Evolutionary conservation across 2,329 filamentous ascomycete species (phyloP).

Genomic region (Ophiostoma triangulosporum): DNA sequence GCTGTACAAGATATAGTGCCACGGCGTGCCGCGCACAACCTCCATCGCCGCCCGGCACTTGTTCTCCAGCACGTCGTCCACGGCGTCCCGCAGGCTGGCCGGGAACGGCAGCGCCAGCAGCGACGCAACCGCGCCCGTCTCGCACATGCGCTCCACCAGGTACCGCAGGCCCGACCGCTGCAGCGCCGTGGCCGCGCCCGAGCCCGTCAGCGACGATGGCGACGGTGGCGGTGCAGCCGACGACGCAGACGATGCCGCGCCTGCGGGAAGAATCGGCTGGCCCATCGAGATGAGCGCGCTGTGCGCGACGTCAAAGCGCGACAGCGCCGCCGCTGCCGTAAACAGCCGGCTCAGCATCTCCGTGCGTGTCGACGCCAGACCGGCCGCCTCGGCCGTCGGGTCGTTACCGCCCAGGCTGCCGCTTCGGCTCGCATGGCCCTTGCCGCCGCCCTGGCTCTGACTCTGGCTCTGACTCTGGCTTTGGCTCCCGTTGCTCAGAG

Average conservation of each 20-base stretch:
- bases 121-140: constrained; percentile 48
- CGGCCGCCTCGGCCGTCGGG: constrained; percentile 1
- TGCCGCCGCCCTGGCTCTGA: background rate
- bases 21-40: constrained; percentile 52
- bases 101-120: constrained; percentile 63
- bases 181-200: constrained; percentile 31
- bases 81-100: constrained; percentile 58
- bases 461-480: background rate
- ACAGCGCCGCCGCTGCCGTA: constrained; percentile 64
- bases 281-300: constrained; percentile 61
- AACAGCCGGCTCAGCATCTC: constrained; percentile 78
- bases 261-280: background rate
- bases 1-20: constrained; percentile 80
- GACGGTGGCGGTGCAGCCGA: constrained; percentile 26
- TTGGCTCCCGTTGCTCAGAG: background rate
- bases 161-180: constrained; percentile 58
- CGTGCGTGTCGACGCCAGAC: constrained; percentile 26
- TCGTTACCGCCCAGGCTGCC: constrained; percentile 3
- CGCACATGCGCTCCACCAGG: constrained; percentile 57
- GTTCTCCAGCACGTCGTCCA: constrained; percentile 64
- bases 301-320: constrained; percentile 72
- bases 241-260: background rate
- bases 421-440: constrained; percentile 3
- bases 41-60: constrained; percentile 43
- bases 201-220: constrained; percentile 29